phyloP scores from a whole-genome alignment of 345 rosid genomes.

The Combretum micranthum region DNA sequence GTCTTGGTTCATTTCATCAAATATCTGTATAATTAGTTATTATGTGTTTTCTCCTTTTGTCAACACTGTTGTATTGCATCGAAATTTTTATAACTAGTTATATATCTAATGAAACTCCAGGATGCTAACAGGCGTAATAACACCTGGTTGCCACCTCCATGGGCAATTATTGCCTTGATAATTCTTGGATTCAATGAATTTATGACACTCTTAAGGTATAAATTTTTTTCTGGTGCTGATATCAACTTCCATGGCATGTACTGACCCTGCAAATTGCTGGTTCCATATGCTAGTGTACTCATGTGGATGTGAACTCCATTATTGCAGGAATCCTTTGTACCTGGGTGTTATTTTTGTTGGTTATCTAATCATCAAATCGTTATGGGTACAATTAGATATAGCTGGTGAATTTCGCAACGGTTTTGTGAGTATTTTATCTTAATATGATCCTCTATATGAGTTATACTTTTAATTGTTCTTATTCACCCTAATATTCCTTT shows the following conservation, averaged over 20 bases:
- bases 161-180: constrained; percentile 85
- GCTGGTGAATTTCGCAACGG: constrained; percentile 83
- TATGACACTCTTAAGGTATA: constrained; percentile 91
- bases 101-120: constrained; percentile 31
- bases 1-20: too few species aligned
- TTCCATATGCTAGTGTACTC: too few species aligned
- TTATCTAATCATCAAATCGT: constrained; percentile 71
- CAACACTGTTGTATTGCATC: too few species aligned
- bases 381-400: constrained; percentile 92
- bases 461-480: too few species aligned
- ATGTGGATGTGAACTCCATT: not conserved
- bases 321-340: constrained; percentile 88
- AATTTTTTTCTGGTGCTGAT: not conserved
- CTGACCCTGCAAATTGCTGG: not conserved
- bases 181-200: constrained; percentile 96
- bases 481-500: too few species aligned
- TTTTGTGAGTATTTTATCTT: constrained; percentile 49
- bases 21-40: too few species aligned
- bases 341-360: constrained; percentile 59
- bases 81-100: too few species aligned
- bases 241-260: not conserved
- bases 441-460: too few species aligned
- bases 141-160: constrained; percentile 99
- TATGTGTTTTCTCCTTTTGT: too few species aligned
- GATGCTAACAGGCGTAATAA: constrained; percentile 89